Base-by-base conservation (phyloP, 306 rosid species). In the Dalbergia cultrata region DNA sequence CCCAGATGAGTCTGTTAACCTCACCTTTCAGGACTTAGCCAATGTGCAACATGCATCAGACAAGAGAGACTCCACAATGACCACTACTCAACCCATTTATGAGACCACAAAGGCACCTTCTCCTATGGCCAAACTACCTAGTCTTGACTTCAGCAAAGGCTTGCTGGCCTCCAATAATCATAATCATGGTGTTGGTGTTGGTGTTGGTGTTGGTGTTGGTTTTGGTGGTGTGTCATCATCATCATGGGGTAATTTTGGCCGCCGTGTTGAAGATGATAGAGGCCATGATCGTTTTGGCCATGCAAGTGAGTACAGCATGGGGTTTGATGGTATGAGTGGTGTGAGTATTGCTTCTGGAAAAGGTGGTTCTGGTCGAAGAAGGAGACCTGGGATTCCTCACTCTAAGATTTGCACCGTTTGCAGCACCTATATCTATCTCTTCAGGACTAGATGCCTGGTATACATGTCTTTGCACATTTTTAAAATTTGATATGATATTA, bases 1-100 rank as follows among this genome's bases (percentile, higher is more conserved):
- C 37, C 97, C 97, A 39, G 97, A 95, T 56, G 98, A 95, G 17
- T 92, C 97, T 0, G 97, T 91, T 34, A 88, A 95, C 79, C 97
- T 90, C 21, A 91, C 98, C n/a, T 92, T 95, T 73, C 85, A 91
- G 72, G 90, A 92, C 88, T 83, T 91, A 1, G 91, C 95, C 45
- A 80, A 87, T 3, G 62, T 85, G 31, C 81, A 70, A 21, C 81
- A 70, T 22, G 21, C 78, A 43, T 58, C 87, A 10, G 76, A 79
- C 52, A 82, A 78, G 35, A 81, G 47, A 76, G 62, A 5, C 13
- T 17, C 80, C 44, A 35, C 79, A 58, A 12, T 17, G 8, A 2
- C 6, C 12, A 16, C 74, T 9, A 9, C 13, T 59, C 62, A 87
- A 65, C 35, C 80, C 39, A 11, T 37, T 86, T 39, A 59, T 16